These are phyloP conservation scores for Eucalyptus cloeziana DNA, from an alignment of 345 rosid genomes.

Conservation along the genomic window DNA sequence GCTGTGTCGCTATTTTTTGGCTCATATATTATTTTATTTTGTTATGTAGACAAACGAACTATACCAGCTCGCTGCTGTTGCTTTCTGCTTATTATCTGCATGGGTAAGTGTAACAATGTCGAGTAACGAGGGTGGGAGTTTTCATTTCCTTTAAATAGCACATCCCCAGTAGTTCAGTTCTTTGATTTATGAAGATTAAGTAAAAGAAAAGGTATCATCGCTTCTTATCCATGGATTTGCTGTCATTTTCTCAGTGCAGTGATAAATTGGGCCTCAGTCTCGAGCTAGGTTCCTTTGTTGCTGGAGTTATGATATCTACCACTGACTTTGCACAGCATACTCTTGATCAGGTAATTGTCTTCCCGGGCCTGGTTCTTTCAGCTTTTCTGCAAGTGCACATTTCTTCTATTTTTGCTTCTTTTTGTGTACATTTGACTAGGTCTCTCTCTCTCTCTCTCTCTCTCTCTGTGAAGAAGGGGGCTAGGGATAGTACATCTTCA, in stretches of 20 bases:
- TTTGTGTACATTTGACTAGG: background rate
- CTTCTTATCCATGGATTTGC: conserved; percentile 2
- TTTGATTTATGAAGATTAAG: background rate
- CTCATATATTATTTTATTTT: background rate
- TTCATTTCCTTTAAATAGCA: background rate
- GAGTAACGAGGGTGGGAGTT: background rate
- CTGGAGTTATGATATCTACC: conserved; percentile 98
- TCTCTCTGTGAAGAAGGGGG: background rate
- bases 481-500: background rate
- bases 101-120: conserved; percentile 53
- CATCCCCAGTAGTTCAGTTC: background rate
- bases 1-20: background rate
- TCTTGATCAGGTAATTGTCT: conserved; percentile 71
- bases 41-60: conserved; percentile 79
- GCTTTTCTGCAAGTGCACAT: background rate
- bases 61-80: conserved; percentile 97
- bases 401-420: background rate
- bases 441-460: background rate
- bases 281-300: conserved; percentile 95
- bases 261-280: conserved; percentile 99
- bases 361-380: background rate
- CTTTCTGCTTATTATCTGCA: conserved; percentile 96
- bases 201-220: background rate
- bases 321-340: conserved; percentile 94
- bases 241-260: conserved; percentile 79